Evolutionary conservation across 768 basidiomycete species (phyloP).

Genomic region (Phlebiopsis flavidoalba): DNA sequence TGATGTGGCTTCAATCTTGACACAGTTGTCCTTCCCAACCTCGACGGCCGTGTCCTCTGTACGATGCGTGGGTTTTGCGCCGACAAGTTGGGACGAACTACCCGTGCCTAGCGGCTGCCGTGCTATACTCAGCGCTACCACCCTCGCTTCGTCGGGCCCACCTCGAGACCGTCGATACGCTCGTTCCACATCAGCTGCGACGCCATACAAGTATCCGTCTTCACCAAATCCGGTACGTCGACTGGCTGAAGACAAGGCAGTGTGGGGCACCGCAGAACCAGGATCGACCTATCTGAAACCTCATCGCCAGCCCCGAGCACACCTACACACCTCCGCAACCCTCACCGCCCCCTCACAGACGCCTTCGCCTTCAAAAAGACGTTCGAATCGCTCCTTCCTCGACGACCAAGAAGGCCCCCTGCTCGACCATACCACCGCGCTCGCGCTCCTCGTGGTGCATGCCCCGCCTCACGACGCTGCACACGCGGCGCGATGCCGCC

Average conservation of each 20-base stretch:
- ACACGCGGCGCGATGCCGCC: background rate
- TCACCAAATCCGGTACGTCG: background rate
- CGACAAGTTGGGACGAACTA: background rate
- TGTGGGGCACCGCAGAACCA: background rate
- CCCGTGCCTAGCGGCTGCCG: background rate
- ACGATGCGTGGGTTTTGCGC: background rate
- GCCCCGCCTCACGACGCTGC: constrained; percentile 4
- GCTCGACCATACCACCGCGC: background rate
- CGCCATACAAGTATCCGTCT: background rate
- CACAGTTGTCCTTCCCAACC: background rate
- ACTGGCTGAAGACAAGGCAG: background rate
- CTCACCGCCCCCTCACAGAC: background rate
- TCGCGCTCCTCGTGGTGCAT: background rate
- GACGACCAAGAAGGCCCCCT: constrained; percentile 7
- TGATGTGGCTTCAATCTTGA: background rate
- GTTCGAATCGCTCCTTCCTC: background rate
- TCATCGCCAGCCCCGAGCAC: background rate
- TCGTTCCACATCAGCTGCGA: constrained; percentile 1
- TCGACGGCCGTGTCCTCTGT: background rate
- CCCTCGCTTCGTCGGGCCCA: background rate
- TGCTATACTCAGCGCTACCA: no score
- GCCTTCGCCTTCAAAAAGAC: background rate
- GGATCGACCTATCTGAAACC: background rate
- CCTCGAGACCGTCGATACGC: background rate
- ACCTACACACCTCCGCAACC: background rate